Evolutionary conservation across 257 asterid species (phyloP), one percentile per base, ranked within the genome.

Genomic region (Solanum lycopersicoides): DNA sequence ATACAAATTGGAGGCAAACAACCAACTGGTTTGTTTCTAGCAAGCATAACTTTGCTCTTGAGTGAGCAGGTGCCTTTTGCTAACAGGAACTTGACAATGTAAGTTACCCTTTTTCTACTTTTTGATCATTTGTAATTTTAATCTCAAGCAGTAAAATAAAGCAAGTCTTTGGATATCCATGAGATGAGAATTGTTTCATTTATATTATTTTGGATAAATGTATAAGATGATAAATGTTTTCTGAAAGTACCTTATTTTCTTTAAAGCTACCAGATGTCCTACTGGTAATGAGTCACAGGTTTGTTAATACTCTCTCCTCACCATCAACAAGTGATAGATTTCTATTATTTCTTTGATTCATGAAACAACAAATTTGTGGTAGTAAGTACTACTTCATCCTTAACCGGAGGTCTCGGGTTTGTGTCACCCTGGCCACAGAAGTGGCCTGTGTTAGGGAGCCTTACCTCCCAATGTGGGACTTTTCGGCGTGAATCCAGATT

Each of bases 1-100:
- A 96, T 97, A 89, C 92, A 91, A 89, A 90, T 93, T 86, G 99
- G 98, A 69, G 99, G 99, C 93, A 97, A 96, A 95, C 99, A 96
- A 87, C 98, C 98, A 16, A 88, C 93, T 91, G 98, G 98, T 86
- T 91, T 97, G 88, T 93, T 86, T 93, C 95, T 96, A 23, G 92
- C 92, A 83, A 95, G 89, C 83, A 83, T 97, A 86, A 91, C 96
- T 77, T 92, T 93, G 89, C 96, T 95, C 86, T 97, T 96, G 90
- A 91, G 80, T 30, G 99, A 97, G 94, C 96, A 92, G 90, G 95
- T 97, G 80, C 99, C 99, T 72, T 96, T 97, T 88, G 95, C 98
- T 25, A 91, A 93, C 88, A 89, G 89, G 83, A 89, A 90, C 88
- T 90, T 96, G 92, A 92, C 93, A 88, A 91, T 93, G 99, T 97